Evolutionary conservation across 495 filamentous ascomycete genomes (phyloP), one percentile per base, ranked within the genome.

Genomic region (Trichoderma asperelloides): DNA sequence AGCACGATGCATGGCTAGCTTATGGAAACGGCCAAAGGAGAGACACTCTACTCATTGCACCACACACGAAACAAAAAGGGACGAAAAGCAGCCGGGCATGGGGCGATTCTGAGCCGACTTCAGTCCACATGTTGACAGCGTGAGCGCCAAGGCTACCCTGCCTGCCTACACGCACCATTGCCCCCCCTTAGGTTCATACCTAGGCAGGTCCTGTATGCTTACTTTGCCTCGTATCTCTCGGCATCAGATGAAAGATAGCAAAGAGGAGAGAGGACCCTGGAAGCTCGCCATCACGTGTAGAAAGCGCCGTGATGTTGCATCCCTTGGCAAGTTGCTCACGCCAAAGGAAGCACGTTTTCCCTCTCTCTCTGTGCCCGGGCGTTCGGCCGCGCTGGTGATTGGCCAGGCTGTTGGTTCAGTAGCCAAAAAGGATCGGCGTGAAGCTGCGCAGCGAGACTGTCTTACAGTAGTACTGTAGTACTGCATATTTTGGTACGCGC

Each of bases 141-240:
- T 51, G 47, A 51, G 47, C 55, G 55, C 27, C 55, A 60, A 60
- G 27, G 55, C 49, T 55, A 47, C 43, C 43, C 43, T 47, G 16
- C 55, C 55, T 30, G 23, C 16, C 4, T n/a, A n/a, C n/a, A n/a
- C n/a, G n/a, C n/a, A 28, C 55, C 25, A 21, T 47, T n/a, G 15
- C 5, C 15, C 15, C 43, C n/a, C n/a, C 18, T 18, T n/a, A 47
- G 43, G 15, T 47, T 47, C 18, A 18, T 47, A 47, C 43, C 43
- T 47, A 47, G 43, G 43, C n/a, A 47, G 43, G n/a, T 8, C 8
- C 43, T 4, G 43, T 11, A 51, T 51, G 47, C 47, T 51, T 18
- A 51, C 47, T 51, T 21, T 30, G n/a, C 16, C 55, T 60, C 27
- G 23, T 60, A 28, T 30, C 55, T 60, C n/a, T 30, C 23, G 55